Base-by-base conservation (phyloP, 176 grass and related monocot species). In the Juncus effusus region DNA sequence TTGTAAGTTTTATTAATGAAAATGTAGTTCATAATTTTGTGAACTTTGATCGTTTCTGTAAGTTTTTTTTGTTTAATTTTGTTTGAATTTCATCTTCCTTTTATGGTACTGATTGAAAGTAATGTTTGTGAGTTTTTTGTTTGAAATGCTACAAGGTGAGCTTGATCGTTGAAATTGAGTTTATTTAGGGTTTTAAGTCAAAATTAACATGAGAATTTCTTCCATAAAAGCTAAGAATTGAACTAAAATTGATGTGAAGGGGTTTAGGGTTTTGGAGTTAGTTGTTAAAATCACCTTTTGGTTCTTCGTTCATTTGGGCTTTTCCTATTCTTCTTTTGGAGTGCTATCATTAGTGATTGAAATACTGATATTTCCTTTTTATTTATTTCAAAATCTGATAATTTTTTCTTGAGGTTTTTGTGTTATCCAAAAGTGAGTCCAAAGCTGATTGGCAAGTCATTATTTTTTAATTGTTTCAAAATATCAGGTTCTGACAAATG, bases 401-500 rank as follows among this genome's bases (percentile, higher is more conserved):
- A 1, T 9, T 9, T 9, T 47, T 47, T 47, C 44, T 47, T 47
- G 44, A 47, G 44, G 44, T 47, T 47, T 47, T 47, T 47, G 44
- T 47, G 9, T 47, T 47, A 6, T 47, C 44, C 9, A 47, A 28
- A 47, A 47, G 4, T 47, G 44, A 47, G 44, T 47, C 9, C 44
- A 9, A 47, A 47, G 6, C 44, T 47, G 9, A 47, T 54, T 71
- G 9, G 44, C 4, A 47, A 47, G 4, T 9, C 9, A 47, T 47
- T 47, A 9, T 6, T 47, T 42, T 16, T 16, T 41, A 62, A n/a
- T 40, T 40, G 6, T 62, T 39, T 40, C 16, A 13, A 62, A 62
- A 41, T 10, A 69, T 19, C 51, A 89, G 86, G 81, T 89, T 78
- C 77, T 89, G 16, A 84, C 86, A 38, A 89, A 89, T 81, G 86